A percentile compares a stretch with the other conserved stretches of the same genome.
Evolutionary conservation across 345 rosid species (phyloP).

Genomic region (Eucalyptus marginata): DNA sequence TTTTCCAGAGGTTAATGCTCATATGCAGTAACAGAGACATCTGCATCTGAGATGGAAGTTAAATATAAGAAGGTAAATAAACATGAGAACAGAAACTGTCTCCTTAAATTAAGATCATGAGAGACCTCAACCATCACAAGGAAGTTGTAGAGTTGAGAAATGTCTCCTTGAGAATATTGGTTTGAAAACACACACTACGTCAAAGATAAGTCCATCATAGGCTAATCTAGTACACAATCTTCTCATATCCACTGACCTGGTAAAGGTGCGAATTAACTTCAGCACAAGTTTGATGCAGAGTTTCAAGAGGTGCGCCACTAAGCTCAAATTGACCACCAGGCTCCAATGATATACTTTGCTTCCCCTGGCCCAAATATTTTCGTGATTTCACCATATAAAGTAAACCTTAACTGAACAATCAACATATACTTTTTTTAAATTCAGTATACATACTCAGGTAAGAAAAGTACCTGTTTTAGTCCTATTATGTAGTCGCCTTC

Average conservation of each 20-base stretch:
- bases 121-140: not conserved
- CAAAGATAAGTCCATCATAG: not conserved
- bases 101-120: not conserved
- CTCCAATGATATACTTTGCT: constrained; percentile 97
- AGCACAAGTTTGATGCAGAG: constrained; percentile 98
- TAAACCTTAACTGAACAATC: not conserved
- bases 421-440: not conserved
- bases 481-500: constrained; percentile 89
- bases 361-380: constrained; percentile 44
- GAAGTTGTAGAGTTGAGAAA: not conserved
- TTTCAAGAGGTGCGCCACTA: constrained; percentile 98
- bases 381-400: not conserved
- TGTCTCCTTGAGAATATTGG: not conserved
- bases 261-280: constrained; percentile 99
- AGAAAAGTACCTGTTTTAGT: constrained; percentile 58
- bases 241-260: constrained; percentile 44
- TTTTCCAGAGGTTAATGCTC: not conserved
- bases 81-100: not conserved
- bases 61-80: not conserved
- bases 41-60: not conserved
- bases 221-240: not conserved
- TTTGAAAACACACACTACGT: not conserved
- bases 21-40: not conserved
- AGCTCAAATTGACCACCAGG: constrained; percentile 99
- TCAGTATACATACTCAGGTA: not conserved